Base-by-base conservation (phyloP, 2,329 filamentous ascomycete genomes). In the Hymenoscyphus repandus region DNA sequence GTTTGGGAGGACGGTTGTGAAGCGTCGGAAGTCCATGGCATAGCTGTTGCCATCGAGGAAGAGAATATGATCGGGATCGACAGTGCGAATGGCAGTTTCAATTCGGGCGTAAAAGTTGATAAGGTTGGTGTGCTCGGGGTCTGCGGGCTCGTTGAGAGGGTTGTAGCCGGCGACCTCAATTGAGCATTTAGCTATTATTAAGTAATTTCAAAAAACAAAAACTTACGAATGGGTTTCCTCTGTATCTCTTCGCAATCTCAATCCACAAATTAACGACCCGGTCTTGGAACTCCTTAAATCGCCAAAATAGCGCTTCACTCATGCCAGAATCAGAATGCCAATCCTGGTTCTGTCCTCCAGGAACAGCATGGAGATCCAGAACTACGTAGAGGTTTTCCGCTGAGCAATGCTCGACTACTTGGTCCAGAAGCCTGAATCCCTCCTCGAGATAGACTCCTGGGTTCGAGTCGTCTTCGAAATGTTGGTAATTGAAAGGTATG, bases 401-500 rank as follows among this genome's bases (percentile, higher is more conserved):
- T 30, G 18, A 42, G 12, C 12, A 76, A 65, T 1, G n/a, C n/a
- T 77, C 65, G 5, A 79, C 66, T 1, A 76, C 68, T 11, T 72
- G 66, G 54, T 79, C 76, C 1, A 79, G 58, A 42, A 72, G 70
- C 52, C 73, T 71, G 56, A 79, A 78, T 0, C 76, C 76, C 7
- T 67, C 65, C 12, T 69, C 59, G 56, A 76, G 77, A 9, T 77
- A 61, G 0, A 74, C 70, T 6, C 69, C 61, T 0, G 76, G 76
- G 51, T 77, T 73, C 66, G 73, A 69, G 49, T 77, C 73, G 52
- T 79, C 74, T 51, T 77, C 74, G 33, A 79, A 78, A 57, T 79
- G 75, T 0, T 74, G 73, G 58, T 82, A 81, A 60, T 83, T 83
- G 65, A 84, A 81, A 0, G 80, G 79, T 2, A 84, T 65, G 0